A percentile compares a stretch with the other conserved stretches of the same genome.
Evolutionary conservation across 805 yeast species (phyloP).

Genomic region (Candida cerambycidarum): DNA sequence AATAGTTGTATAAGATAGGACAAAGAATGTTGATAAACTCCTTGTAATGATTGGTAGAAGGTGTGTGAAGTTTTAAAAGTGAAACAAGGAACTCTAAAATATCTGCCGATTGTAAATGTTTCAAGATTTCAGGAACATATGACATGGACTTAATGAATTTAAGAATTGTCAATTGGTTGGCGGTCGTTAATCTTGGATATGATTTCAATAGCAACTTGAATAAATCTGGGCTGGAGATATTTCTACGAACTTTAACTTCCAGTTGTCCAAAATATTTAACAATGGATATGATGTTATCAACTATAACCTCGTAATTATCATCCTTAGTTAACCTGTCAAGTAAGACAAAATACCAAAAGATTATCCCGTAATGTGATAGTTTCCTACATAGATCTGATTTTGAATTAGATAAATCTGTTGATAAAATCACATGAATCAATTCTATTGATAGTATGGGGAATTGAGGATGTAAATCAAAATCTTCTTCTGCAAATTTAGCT

Average conservation of each 20-base stretch:
- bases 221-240: constrained; percentile 37
- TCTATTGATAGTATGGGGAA: constrained; percentile 40
- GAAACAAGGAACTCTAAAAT: constrained; percentile 45
- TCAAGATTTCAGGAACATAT: constrained; percentile 33
- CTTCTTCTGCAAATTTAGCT: constrained; percentile 47
- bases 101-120: constrained; percentile 36
- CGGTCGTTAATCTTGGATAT: constrained; percentile 28
- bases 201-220: constrained; percentile 44
- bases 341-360: constrained; percentile 44
- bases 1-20: constrained; percentile 52
- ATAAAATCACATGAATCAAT: constrained; percentile 33
- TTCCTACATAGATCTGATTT: constrained; percentile 44
- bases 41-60: constrained; percentile 30
- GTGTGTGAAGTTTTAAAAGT: constrained; percentile 26
- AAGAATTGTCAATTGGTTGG: constrained; percentile 39
- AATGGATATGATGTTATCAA: constrained; percentile 37
- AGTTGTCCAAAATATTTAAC: constrained; percentile 45
- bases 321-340: constrained; percentile 28
- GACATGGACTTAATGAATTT: constrained; percentile 47
- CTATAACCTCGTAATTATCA: constrained; percentile 6
- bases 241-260: constrained; percentile 44
- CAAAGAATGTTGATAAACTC: constrained; percentile 45
- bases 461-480: constrained; percentile 37
- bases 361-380: constrained; percentile 41
- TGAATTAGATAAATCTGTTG: constrained; percentile 35